These are phyloP conservation scores for Pseudogymnoascus sp. DNA, from an alignment of 2,329 filamentous ascomycete species.

Conservation along the genomic window DNA sequence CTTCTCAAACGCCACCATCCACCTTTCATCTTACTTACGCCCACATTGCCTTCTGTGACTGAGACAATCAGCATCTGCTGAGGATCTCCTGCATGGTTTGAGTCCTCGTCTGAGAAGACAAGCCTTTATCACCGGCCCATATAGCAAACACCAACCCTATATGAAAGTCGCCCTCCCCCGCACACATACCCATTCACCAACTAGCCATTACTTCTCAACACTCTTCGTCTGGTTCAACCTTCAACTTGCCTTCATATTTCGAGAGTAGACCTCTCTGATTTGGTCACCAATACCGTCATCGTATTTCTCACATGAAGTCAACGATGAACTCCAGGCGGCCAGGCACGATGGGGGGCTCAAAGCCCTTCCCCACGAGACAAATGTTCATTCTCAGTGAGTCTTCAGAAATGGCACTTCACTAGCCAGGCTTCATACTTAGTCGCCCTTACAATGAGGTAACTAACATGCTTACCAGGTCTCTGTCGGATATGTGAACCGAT, in stretches of 20 bases:
- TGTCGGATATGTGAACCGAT: slow-evolving; percentile 98
- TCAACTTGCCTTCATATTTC: neutral
- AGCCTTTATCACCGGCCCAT: neutral
- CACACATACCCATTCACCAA: neutral
- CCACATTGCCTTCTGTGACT: neutral
- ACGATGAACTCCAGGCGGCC: neutral
- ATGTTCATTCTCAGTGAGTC: slow-evolving; percentile 41
- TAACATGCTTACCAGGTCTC: slow-evolving; percentile 48
- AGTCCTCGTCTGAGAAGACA: neutral
- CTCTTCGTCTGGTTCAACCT: neutral
- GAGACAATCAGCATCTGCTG: neutral
- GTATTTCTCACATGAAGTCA: slow-evolving; percentile 1
- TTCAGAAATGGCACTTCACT: neutral
- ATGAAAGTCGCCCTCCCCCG: neutral
- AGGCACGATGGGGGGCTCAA: slow-evolving; percentile 22
- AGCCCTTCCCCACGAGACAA: slow-evolving; percentile 32
- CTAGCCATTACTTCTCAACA: neutral
- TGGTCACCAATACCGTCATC: neutral
- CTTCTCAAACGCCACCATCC: neutral
- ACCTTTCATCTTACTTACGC: neutral
- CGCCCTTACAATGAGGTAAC: neutral
- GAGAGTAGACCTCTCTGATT: neutral
- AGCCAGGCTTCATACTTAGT: neutral
- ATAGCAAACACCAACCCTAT: neutral
- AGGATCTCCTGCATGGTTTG: slow-evolving; percentile 1